These are phyloP conservation scores for Porcisia hertigi DNA, from an alignment of 208 protist species.

Conservation along the genomic window DNA sequence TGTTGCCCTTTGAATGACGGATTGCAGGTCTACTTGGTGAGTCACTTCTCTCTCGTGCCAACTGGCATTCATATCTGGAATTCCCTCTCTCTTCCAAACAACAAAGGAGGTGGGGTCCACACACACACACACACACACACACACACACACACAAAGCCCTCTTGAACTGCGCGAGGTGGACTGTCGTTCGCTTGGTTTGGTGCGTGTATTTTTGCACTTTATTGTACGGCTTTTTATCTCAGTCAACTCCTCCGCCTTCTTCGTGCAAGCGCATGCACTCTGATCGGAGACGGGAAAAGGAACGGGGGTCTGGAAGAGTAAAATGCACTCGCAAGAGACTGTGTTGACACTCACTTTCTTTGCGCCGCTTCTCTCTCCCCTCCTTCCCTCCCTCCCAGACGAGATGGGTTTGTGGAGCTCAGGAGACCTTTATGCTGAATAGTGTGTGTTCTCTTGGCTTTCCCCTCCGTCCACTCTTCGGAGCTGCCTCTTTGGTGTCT, in stretches of 20 bases:
- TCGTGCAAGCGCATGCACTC: not conserved
- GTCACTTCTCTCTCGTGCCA: not conserved
- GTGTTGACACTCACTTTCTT: not conserved
- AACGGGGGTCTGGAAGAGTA: not conserved
- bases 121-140: not conserved
- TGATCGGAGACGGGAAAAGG: not conserved
- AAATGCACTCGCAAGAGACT: not conserved
- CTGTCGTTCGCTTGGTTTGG: not conserved
- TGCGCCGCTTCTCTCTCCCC: not conserved
- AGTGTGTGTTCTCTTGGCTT: too few relatives aligned
- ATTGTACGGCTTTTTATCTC: not conserved
- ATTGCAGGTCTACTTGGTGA: not conserved
- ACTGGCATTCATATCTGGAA: too few relatives aligned
- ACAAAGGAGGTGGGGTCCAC: too few relatives aligned
- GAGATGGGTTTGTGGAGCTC: too few relatives aligned
- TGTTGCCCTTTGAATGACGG: too few relatives aligned
- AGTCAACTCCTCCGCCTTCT: too few relatives aligned
- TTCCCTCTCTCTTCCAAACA: too few relatives aligned
- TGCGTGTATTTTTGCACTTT: too few relatives aligned
- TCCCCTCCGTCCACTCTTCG: not conserved
- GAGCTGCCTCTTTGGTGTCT: not conserved
- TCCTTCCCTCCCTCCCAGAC: not conserved
- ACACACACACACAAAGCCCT: not conserved
- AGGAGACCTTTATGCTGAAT: too few relatives aligned
- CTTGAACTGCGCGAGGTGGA: not conserved